Base-by-base conservation (phyloP, 257 asterid genomes). In the Coffea eugenioides region DNA sequence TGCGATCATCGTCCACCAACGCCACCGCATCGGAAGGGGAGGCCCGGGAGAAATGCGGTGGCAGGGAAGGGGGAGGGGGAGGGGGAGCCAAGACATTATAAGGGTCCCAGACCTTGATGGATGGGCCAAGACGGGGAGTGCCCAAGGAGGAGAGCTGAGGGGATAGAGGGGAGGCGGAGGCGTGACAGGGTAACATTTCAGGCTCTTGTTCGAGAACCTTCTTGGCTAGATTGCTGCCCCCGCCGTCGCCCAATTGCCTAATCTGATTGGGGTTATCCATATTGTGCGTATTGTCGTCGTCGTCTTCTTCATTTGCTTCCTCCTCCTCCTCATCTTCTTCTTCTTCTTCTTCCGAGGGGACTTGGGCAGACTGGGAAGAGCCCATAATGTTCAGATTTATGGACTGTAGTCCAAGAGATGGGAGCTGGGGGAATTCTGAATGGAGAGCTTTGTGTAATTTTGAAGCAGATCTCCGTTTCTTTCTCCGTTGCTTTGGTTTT, bases 61-160 rank as follows among this genome's bases (percentile, higher is more conserved):
- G 86, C 1, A 88, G 80, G 43, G 92, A 89, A 2, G 97, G 97
- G 54, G 94, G 97, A 52, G 94, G 80, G 43, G 92, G 90, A 2
- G 97, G 97, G 54, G 94, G 97, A 52, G 94, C 94, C 27, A 95
- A 92, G 57, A 95, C 97, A 74, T 95, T 89, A 90, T 90, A 94
- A 8, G 99, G 98, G 84, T 95, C 98, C 98, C 97, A 95, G 20
- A 95, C 98, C 90, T 92, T 95, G 82, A 94, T 96, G 11, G 97
- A 89, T 3, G 98, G 94, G 2, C 97, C 97, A 71, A 89, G 81
- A 6, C 97, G 90, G 0, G 98, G 98, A 3, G 98, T 95, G 36
- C 93, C 92, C 73, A 92, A 83, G 34, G 97, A 85, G 76, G 99
- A 95, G 25, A 91, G 92, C 94, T 95, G 99, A 49, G 99, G 98